Evolutionary conservation across 176 grass and related monocot genomes (phyloP).

Genomic region (Luzula sylvatica): DNA sequence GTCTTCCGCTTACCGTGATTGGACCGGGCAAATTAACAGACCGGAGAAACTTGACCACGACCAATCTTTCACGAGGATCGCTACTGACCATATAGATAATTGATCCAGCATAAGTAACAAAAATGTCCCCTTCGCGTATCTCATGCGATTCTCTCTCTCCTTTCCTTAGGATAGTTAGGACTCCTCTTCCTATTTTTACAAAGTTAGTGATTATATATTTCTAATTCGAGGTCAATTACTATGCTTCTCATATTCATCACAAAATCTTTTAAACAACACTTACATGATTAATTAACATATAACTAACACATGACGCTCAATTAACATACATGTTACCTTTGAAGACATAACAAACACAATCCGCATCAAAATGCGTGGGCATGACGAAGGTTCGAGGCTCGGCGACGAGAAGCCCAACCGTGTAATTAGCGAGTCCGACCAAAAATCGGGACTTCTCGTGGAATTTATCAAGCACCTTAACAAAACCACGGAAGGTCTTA

Average conservation of each 20-base stretch:
- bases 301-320: too few relatives aligned
- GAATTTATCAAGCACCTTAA: constrained; percentile 47
- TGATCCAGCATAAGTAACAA: constrained; percentile 46
- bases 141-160: constrained; percentile 38
- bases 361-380: constrained; percentile 57
- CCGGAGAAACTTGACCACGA: constrained; percentile 50
- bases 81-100: constrained; percentile 58
- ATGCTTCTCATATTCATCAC: too few relatives aligned
- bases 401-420: constrained; percentile 42
- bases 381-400: constrained; percentile 39
- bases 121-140: constrained; percentile 49
- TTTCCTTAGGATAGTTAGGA: constrained; percentile 23
- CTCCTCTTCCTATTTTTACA: constrained; percentile 31
- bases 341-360: constrained; percentile 51
- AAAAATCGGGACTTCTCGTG: constrained; percentile 26
- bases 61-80: constrained; percentile 24
- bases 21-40: constrained; percentile 33
- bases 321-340: constrained; percentile 18
- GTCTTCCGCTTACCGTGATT: constrained; percentile 30
- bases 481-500: constrained; percentile 24
- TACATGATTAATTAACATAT: not conserved
- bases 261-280: not conserved
- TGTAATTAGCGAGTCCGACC: constrained; percentile 35
- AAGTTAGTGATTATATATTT: not conserved
- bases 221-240: not conserved